phyloP scores from a whole-genome alignment of 1,284 basidiomycete genomes.

The Prillingera fragicola region DNA sequence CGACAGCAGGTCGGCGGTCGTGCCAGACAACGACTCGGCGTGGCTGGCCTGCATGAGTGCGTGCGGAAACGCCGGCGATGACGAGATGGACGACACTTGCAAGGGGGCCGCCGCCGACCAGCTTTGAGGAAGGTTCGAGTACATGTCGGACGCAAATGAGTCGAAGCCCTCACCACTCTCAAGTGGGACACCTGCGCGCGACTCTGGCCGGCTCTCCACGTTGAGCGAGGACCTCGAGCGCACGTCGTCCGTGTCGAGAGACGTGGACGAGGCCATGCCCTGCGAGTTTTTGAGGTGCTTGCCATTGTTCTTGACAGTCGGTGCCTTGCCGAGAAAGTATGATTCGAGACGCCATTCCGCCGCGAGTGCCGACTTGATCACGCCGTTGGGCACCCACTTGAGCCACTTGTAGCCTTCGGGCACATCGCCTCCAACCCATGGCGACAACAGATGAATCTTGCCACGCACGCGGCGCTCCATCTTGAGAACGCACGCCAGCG shows the following conservation, averaged over 20 bases:
- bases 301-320: slow-evolving; percentile 50
- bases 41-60: slow-evolving; percentile 90
- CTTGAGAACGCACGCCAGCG: slow-evolving; percentile 75
- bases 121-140: slow-evolving; percentile 1
- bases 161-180: slow-evolving; percentile 3
- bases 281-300: slow-evolving; percentile 5
- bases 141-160: slow-evolving; percentile 3
- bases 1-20: slow-evolving; percentile 81
- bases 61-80: slow-evolving; percentile 48
- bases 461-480: slow-evolving; percentile 70
- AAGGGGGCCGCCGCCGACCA: neutral
- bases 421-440: slow-evolving; percentile 83
- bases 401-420: slow-evolving; percentile 93
- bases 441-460: slow-evolving; percentile 81
- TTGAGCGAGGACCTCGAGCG: slow-evolving; percentile 6
- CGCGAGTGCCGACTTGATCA: slow-evolving; percentile 90
- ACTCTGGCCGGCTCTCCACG: slow-evolving; percentile 1
- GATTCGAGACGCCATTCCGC: slow-evolving; percentile 95
- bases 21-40: slow-evolving; percentile 84
- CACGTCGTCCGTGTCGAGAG: slow-evolving; percentile 7
- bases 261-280: slow-evolving; percentile 7
- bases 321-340: slow-evolving; percentile 93
- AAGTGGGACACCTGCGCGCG: no score
- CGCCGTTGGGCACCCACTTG: slow-evolving; percentile 87
- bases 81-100: slow-evolving; percentile 2